Base-by-base conservation (phyloP, 257 asterid species). In the Nemophila menziesii region DNA sequence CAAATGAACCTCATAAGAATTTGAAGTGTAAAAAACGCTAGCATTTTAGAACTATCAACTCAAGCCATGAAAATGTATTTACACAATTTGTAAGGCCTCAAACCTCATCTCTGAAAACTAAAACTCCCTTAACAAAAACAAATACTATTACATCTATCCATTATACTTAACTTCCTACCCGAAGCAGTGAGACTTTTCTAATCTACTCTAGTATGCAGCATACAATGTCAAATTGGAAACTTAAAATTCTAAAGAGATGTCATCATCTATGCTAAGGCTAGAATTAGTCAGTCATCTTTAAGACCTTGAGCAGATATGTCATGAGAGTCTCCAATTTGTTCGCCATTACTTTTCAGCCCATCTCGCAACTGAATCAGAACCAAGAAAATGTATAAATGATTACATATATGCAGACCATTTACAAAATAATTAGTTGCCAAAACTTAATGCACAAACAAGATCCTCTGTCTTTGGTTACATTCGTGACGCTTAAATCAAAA, bases 281-380 rank as follows among this genome's bases (percentile, higher is more conserved):
- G 33, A 48, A 52, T 52, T 61, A 78, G 45, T 82, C 80, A 26
- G 45, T 82, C 80, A 26, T 55, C 61, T 58, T 82, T 82, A 46
- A 22, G 37, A 56, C 33, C 71, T 60, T 64, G 54, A 14, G 59
- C 62, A 37, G 69, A 52, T 37, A 11, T 10, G 36, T 29, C 36
- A 13, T 34, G 63, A 34, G 52, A 58, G 55, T 34, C 51, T 51
- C 64, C 64, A 8, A 46, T 68, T 45, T 62, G 62, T 59, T 55
- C 65, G 2, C 58, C 55, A 1, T 64, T 63, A 60, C 54, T 38
- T 44, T 63, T 64, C 40, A 62, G 45, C 48, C 76, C 85, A 33
- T 72, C 92, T 19, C 53, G 70, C 46, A 79, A 55, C 94, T 83
- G 80, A 27, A 16, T 21, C 47, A 46, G 20, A 33, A 53, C 18